phyloP scores from a whole-genome alignment of 805 yeast species.

The Candida methanosorbosa region DNA sequence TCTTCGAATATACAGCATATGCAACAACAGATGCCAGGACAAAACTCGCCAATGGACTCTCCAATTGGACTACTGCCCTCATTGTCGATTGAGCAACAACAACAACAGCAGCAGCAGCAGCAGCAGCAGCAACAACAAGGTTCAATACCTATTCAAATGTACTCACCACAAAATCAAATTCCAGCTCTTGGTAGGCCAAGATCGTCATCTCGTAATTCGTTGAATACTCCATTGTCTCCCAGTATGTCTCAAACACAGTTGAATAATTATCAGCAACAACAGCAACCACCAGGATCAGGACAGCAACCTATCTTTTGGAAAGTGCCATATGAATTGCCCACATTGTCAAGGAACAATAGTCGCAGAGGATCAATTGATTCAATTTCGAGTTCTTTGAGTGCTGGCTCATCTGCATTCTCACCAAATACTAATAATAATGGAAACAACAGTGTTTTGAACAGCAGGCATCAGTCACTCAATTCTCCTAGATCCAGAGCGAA shows the following conservation, averaged over 20 bases:
- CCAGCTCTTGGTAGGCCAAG: too few species aligned
- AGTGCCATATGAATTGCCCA: constrained; percentile 52
- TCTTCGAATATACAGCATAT: constrained; percentile 1
- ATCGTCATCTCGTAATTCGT: constrained; percentile 12
- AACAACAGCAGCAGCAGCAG: background rate
- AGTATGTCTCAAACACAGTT: too few species aligned
- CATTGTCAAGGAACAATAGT: constrained; percentile 10
- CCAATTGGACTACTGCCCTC: too few species aligned
- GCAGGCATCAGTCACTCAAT: too few species aligned
- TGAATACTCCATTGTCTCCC: too few species aligned
- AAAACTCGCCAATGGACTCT: too few species aligned
- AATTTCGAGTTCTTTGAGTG: constrained; percentile 36
- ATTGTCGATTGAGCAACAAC: background rate
- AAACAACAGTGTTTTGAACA: constrained; percentile 2
- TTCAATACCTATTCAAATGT: too few species aligned
- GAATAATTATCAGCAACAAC: constrained; percentile 2
- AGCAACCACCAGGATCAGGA: constrained; percentile 1
- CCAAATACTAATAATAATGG: constrained; percentile 4
- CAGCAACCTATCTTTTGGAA: constrained; percentile 40
- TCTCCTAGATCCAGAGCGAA: constrained; percentile 11
- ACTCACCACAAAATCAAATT: too few species aligned
- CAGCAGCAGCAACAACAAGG: constrained; percentile 1
- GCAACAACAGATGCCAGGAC: background rate
- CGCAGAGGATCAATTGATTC: constrained; percentile 40
- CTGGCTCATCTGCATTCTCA: constrained; percentile 15